Conservation (phyloP, 352 stramenopile genomes). For the Globisporangium rhizosaccharum region DNA sequence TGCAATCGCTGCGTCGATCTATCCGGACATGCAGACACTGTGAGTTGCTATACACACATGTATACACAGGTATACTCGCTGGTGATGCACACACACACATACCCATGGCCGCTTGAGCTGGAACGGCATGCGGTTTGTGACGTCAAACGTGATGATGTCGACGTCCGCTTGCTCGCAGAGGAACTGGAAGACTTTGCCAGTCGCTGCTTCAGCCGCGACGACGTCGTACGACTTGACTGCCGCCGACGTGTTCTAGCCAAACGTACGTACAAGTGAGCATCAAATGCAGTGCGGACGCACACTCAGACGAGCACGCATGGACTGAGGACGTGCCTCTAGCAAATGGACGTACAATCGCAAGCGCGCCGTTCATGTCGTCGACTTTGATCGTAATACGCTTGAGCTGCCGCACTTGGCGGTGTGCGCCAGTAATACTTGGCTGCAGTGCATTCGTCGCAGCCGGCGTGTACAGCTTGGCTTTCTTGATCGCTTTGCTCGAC, state of each 20-base stretch:
- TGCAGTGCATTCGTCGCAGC: slow-evolving; percentile 34
- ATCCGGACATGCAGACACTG: background rate
- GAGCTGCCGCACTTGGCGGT: slow-evolving; percentile 45
- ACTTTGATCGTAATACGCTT: slow-evolving; percentile 71
- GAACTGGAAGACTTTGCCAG: slow-evolving; percentile 76
- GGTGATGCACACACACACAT: slow-evolving; percentile 1
- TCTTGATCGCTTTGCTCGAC: slow-evolving; percentile 44
- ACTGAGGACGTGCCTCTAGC: background rate
- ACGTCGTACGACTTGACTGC: slow-evolving; percentile 71
- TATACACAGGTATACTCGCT: background rate
- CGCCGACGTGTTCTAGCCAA: slow-evolving; percentile 34
- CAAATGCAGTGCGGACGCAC: background rate
- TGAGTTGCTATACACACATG: background rate
- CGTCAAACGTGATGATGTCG: slow-evolving; percentile 80
- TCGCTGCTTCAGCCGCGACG: slow-evolving; percentile 61
- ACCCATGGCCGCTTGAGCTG: slow-evolving; percentile 72
- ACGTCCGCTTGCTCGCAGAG: slow-evolving; percentile 75
- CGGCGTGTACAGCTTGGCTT: slow-evolving; percentile 56
- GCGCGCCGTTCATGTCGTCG: slow-evolving; percentile 60
- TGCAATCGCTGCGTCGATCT: slow-evolving; percentile 69
- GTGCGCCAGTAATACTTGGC: slow-evolving; percentile 10
- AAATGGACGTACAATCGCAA: slow-evolving; percentile 40
- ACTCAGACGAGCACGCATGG: background rate
- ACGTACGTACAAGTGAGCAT: background rate
- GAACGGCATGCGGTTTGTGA: slow-evolving; percentile 75